These are phyloP conservation scores for Crithidia sp. DNA, from an alignment of 208 protist species.

Conservation along the genomic window DNA sequence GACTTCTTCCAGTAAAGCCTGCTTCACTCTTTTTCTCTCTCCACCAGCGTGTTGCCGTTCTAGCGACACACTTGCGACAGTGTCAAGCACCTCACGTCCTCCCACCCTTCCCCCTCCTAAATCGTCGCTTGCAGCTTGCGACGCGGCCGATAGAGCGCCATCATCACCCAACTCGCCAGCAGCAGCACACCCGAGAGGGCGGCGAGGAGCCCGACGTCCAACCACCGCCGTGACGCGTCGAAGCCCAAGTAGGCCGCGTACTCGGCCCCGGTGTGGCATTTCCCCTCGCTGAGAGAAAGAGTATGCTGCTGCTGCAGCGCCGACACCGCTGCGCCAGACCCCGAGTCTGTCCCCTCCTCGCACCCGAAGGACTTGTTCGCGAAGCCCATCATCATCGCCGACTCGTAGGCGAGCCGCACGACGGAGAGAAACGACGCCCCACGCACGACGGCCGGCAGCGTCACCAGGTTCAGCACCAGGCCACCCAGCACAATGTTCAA, in stretches of 20 bases:
- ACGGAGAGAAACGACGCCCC: constrained; percentile 50
- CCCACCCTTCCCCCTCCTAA: not conserved
- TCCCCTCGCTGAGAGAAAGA: not conserved
- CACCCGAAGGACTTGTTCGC: constrained; percentile 53
- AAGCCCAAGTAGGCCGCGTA: constrained; percentile 70
- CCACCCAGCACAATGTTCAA: constrained; percentile 61
- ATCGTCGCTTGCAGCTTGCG: constrained; percentile 8
- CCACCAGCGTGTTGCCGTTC: too few relatives aligned
- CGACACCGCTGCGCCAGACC: not conserved
- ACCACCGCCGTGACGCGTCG: constrained; percentile 37
- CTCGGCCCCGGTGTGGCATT: constrained; percentile 61
- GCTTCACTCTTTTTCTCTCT: too few relatives aligned
- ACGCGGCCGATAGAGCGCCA: constrained; percentile 40
- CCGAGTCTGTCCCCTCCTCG: not conserved
- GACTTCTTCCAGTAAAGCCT: too few relatives aligned
- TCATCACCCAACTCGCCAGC: constrained; percentile 42
- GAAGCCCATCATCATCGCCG: constrained; percentile 61
- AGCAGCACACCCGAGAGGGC: constrained; percentile 45
- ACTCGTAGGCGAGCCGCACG: constrained; percentile 63
- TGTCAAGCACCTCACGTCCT: too few relatives aligned
- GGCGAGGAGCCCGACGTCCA: constrained; percentile 48
- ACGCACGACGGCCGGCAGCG: constrained; percentile 46
- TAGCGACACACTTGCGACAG: too few relatives aligned
- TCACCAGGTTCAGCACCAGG: constrained; percentile 67
- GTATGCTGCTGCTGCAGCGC: not conserved